Percentiles rank a stretch among this genome's conserved stretches.
phyloP scores from a whole-genome alignment of 495 filamentous ascomycete genomes.

The Penicilliopsis zonata region DNA sequence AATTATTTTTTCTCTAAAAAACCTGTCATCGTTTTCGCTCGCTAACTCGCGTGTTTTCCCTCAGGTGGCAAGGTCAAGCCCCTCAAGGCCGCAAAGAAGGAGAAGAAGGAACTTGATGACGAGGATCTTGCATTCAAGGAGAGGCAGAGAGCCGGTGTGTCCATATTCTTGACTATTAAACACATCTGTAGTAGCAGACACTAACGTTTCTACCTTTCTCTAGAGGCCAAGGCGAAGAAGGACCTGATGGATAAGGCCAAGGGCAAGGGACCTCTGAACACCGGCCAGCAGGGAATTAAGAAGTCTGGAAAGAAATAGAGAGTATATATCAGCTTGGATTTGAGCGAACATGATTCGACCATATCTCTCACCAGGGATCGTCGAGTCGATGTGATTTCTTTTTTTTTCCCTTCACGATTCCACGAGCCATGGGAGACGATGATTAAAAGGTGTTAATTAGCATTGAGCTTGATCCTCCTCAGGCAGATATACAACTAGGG shows the following conservation, averaged over 20 bases:
- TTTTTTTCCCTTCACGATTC: conserved; percentile 2
- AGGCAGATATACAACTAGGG: too few species aligned
- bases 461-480: too few species aligned
- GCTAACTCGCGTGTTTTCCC: conserved; percentile 2
- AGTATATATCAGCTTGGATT: neutral
- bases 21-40: neutral
- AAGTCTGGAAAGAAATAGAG: conserved; percentile 79
- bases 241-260: conserved; percentile 55
- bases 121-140: conserved; percentile 64
- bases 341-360: too few species aligned
- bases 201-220: too few species aligned
- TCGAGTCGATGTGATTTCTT: too few species aligned
- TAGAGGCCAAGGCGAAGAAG: conserved; percentile 69
- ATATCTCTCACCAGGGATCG: too few species aligned
- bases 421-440: conserved; percentile 4
- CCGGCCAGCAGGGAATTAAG: conserved; percentile 75
- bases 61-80: conserved; percentile 78
- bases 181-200: too few species aligned
- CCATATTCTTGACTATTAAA: neutral
- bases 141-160: conserved; percentile 61
- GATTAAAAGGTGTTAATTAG: conserved; percentile 6
- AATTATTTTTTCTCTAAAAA: neutral
- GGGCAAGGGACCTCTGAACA: conserved; percentile 52
- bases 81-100: conserved; percentile 71
- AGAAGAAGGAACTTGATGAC: conserved; percentile 60